Base-by-base conservation (phyloP, 176 grass and related monocot genomes). In the Aegilops longissima region DNA sequence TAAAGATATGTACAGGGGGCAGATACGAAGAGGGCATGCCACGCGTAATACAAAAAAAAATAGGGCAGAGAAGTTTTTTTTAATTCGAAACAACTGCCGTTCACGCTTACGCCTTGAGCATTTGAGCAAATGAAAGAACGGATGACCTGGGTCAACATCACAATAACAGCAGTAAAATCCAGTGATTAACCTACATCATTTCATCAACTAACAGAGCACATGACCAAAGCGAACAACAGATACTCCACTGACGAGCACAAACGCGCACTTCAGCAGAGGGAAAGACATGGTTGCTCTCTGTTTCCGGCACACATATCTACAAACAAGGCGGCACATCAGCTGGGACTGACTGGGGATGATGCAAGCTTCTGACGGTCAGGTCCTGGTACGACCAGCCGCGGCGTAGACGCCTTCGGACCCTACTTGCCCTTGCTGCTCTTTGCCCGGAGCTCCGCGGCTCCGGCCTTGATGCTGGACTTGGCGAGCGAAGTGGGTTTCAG, bases 401-500 rank as follows among this genome's bases (percentile, higher is more conserved):
- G 44, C 20, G 5, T 20, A 68, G 66, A 5, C 9, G 4, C 0
- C 79, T 51, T 49, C 12, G 3, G 24, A 2, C 29, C 13, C 40
- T 91, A 38, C 36, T 38, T 38, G 36, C 36, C 1, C 36, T 38
- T 38, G 36, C 36, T 38, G 36, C 36, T 38, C 36, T 38, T 38
- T 1, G 6, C 36, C 36, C 36, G 36, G 36, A 38, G 36, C 8
- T 38, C 36, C 6, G 36, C 36, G 6, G 36, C 36, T 0, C 36
- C 36, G 0, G 36, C 36, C 36, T 38, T 38, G 36, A 38, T 1
- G 36, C 6, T 38, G 0, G 36, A 38, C 36, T 38, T 38, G 36
- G 36, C 36, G 6, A 38, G 36, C 0, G 81, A 25, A 0, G 89
- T 90, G 2, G 95, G 91, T 42, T 93, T 95, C 16, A 98, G 76